Evolutionary conservation across 108 stramenopile species (phyloP).

Genomic region (Cyclotella kingstonii): DNA sequence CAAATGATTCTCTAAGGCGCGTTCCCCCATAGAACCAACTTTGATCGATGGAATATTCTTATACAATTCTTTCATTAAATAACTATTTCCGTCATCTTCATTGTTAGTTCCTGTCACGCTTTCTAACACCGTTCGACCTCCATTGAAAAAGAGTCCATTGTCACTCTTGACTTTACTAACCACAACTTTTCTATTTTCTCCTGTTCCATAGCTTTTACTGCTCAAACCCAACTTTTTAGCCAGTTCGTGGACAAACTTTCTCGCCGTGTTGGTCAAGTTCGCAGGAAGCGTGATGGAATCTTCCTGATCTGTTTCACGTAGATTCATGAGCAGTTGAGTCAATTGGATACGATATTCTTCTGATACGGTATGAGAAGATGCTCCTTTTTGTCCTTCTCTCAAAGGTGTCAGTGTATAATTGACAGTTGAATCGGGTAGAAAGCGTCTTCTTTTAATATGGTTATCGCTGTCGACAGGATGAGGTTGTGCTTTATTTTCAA

Average conservation of each 20-base stretch:
- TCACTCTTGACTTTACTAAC: conserved; percentile 51
- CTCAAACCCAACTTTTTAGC: conserved; percentile 59
- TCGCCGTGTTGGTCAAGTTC: conserved; percentile 74
- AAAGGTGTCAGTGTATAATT: neutral
- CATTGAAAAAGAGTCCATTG: conserved; percentile 21
- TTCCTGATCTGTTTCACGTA: conserved; percentile 50
- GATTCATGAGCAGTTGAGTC: conserved; percentile 45
- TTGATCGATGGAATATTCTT: conserved; percentile 30
- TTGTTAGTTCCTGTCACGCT: no score
- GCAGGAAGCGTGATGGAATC: conserved; percentile 52
- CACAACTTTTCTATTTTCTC: conserved; percentile 51
- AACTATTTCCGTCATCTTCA: neutral
- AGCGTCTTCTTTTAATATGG: no score
- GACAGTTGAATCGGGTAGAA: no score
- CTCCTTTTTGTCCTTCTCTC: conserved; percentile 69
- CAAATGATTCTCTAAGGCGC: conserved; percentile 45
- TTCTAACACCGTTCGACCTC: conserved; percentile 4
- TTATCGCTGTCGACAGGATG: no score
- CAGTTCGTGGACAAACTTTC: conserved; percentile 71
- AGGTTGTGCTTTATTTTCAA: no score
- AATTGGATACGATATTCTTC: conserved; percentile 65
- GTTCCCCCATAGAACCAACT: conserved; percentile 43
- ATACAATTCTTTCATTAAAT: conserved; percentile 9
- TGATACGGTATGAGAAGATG: conserved; percentile 60
- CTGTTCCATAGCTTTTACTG: conserved; percentile 67